A percentile compares a stretch with the other conserved stretches of the same genome.
Conservation (phyloP, 2,329 filamentous ascomycete genomes). For the Fusarium sororula region DNA sequence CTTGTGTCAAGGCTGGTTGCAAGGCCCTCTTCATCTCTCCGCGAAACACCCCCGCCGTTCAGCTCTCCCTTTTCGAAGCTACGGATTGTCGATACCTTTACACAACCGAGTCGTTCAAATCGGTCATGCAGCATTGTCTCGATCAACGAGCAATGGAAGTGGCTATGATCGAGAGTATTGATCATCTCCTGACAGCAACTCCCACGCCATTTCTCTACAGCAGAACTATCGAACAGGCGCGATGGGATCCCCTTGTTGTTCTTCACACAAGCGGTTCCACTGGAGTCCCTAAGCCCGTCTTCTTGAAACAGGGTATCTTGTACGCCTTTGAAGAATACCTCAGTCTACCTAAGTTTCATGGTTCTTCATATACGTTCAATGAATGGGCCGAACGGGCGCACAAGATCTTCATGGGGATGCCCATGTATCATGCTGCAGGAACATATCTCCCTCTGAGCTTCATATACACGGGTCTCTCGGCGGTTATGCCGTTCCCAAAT, state of each 20-base stretch:
- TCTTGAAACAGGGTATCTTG: background rate
- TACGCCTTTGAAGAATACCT: background rate
- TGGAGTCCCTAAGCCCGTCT: background rate
- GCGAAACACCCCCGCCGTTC: background rate
- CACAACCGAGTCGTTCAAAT: background rate
- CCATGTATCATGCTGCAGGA: conserved; percentile 4
- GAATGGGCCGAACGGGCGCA: background rate
- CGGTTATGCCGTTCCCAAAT: background rate
- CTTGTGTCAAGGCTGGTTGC: background rate
- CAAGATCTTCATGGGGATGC: background rate
- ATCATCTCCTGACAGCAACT: background rate
- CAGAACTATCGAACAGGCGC: background rate
- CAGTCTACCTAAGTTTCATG: rapidly evolving
- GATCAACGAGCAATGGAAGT: background rate
- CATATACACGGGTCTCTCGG: rapidly evolving
- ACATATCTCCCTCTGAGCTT: background rate
- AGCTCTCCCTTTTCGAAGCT: background rate
- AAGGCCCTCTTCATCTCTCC: background rate
- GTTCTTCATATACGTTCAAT: rapidly evolving
- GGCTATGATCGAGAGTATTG: background rate
- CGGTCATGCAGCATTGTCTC: background rate
- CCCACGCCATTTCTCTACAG: background rate
- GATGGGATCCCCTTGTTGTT: conserved; percentile 3
- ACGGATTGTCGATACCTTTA: background rate
- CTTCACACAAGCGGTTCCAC: conserved; percentile 10